Evolutionary conservation across 176 grass and related monocot genomes (phyloP).

Genomic region (Juncus effusus): DNA sequence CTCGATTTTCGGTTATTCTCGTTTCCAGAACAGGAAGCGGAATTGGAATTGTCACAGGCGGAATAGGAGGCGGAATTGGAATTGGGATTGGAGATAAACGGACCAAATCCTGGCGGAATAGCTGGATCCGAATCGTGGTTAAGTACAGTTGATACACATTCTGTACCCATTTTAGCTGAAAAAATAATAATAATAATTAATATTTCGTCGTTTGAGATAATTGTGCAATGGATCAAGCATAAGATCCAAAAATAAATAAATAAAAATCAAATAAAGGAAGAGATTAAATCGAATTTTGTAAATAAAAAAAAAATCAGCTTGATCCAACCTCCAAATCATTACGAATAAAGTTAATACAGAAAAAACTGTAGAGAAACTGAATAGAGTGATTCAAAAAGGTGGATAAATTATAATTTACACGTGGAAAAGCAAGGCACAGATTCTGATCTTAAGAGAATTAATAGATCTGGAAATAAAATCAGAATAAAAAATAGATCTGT

Average conservation of each 20-base stretch:
- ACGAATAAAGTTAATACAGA: too few relatives aligned
- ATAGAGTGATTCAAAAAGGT: neutral
- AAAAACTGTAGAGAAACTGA: too few relatives aligned
- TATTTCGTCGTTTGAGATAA: slow-evolving; percentile 7
- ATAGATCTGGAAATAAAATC: slow-evolving; percentile 15
- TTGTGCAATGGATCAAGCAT: slow-evolving; percentile 9
- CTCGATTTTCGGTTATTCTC: slow-evolving; percentile 50
- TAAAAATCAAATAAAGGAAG: slow-evolving; percentile 1
- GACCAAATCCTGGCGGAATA: slow-evolving; percentile 74
- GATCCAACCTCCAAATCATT: too few relatives aligned
- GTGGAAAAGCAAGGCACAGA: neutral
- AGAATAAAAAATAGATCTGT: slow-evolving; percentile 15
- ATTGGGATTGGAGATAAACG: slow-evolving; percentile 31
- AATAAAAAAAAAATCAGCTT: too few relatives aligned
- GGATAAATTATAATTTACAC: neutral
- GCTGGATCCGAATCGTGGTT: slow-evolving; percentile 48
- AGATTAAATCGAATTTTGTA: too few relatives aligned
- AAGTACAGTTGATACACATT: slow-evolving; percentile 42
- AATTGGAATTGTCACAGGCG: slow-evolving; percentile 4
- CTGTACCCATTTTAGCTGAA: slow-evolving; percentile 52
- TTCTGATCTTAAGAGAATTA: neutral
- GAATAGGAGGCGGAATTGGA: slow-evolving; percentile 18
- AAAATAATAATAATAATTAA: slow-evolving; percentile 19
- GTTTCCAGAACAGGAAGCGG: slow-evolving; percentile 29
- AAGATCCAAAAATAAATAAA: neutral